phyloP scores from a whole-genome alignment of 2,329 filamentous ascomycete genomes.

The Pseudogymnoascus sp. region DNA sequence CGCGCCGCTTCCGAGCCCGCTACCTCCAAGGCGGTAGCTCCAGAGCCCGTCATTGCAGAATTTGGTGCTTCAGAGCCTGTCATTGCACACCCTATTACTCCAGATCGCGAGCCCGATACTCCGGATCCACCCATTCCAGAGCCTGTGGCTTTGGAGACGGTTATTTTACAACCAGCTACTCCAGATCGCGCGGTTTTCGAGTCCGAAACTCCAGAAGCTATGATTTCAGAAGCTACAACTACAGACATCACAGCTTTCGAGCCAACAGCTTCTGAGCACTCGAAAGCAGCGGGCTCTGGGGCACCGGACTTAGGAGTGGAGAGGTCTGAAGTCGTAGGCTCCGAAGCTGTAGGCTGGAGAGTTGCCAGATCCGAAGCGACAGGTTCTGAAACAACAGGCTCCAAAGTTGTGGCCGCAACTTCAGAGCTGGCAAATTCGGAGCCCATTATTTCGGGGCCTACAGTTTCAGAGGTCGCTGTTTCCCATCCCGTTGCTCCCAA shows the following conservation, averaged over 20 bases:
- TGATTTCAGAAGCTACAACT: no score
- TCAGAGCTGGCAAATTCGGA: background rate
- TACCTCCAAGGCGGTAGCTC: no score
- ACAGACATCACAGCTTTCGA: background rate
- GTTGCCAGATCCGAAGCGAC: no score
- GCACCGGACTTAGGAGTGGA: no score
- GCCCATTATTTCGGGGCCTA: background rate
- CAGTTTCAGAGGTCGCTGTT: background rate
- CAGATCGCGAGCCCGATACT: background rate
- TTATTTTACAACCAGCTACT: background rate
- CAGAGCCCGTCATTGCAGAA: background rate
- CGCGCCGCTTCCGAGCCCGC: background rate
- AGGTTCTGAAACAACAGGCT: no score
- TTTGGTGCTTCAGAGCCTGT: background rate
- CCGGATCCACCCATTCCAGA: background rate
- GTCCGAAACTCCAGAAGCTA: background rate
- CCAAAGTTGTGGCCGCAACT: background rate
- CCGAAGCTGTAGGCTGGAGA: no score
- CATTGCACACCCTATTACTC: background rate
- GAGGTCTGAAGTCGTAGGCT: no score
- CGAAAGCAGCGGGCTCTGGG: no score
- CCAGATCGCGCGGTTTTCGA: background rate
- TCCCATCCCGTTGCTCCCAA: no score
- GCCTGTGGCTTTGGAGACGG: background rate
- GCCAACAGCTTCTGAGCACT: background rate